Evolutionary conservation across 2,329 filamentous ascomycete species (phyloP).

Genomic region (Colletotrichum endophyticum): DNA sequence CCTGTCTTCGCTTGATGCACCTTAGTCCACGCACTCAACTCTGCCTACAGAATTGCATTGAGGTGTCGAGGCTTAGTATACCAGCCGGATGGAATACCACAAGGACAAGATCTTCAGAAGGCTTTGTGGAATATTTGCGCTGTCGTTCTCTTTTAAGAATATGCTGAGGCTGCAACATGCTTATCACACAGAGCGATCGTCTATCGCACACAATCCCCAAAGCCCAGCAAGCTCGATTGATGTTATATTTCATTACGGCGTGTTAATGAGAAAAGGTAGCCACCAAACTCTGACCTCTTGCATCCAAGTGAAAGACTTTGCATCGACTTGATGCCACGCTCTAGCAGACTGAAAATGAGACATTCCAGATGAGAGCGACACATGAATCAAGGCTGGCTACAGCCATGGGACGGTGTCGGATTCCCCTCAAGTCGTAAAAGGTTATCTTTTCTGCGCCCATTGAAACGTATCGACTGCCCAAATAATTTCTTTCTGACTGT

Average conservation of each 20-base stretch:
- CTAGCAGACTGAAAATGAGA: not conserved
- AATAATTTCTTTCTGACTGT: not conserved
- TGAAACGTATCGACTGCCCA: not conserved
- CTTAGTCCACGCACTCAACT: not conserved
- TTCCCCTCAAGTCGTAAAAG: fast-evolving
- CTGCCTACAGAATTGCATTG: not conserved
- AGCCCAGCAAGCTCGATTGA: not conserved
- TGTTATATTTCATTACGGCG: not conserved
- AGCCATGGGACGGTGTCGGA: not conserved
- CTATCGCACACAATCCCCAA: not conserved
- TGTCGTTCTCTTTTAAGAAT: not conserved
- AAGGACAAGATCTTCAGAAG: not conserved
- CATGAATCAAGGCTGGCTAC: not conserved
- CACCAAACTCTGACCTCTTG: not conserved
- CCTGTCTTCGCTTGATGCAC: not conserved
- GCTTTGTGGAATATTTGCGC: not conserved
- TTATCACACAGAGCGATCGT: not conserved
- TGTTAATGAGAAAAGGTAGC: not conserved
- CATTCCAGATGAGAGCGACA: not conserved
- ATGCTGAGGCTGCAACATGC: not conserved
- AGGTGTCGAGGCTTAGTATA: not conserved
- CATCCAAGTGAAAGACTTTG: not conserved
- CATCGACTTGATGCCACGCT: not conserved
- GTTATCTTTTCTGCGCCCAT: not conserved
- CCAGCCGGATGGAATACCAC: not conserved